Evolutionary conservation across 257 asterid genomes (phyloP).

Genomic region (Echites panduratus): DNA sequence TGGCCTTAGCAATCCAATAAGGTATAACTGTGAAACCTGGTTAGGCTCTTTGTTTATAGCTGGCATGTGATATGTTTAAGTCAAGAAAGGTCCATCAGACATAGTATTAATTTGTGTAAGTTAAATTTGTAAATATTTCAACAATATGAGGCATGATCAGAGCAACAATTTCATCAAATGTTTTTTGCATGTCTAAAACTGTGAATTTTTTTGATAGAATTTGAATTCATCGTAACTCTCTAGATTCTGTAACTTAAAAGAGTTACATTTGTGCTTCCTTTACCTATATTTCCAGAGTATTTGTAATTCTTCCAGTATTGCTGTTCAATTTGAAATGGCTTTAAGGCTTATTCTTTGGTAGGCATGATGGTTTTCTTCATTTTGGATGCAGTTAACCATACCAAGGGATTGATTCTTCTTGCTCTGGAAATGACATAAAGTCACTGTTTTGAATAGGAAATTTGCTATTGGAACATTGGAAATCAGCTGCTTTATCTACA

Average conservation of each 20-base stretch:
- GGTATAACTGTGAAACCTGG: not conserved
- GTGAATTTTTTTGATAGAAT: not conserved
- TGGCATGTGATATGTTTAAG: not conserved
- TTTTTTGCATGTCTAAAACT: not conserved
- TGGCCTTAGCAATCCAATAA: not conserved
- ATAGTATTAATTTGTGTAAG: not conserved
- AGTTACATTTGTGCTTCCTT: not conserved
- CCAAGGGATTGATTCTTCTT: not conserved
- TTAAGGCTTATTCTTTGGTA: no score
- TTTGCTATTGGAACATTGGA: conserved; percentile 76
- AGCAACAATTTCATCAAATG: not conserved
- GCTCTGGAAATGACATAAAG: conserved; percentile 10
- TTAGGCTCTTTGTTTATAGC: not conserved
- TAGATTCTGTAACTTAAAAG: not conserved
- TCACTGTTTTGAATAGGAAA: conserved; percentile 44
- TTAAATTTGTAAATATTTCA: not conserved
- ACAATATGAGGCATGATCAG: not conserved
- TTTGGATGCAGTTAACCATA: not conserved
- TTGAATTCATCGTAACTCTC: not conserved
- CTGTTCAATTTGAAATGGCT: not conserved
- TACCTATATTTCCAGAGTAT: not conserved
- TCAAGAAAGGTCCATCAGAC: not conserved
- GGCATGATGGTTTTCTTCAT: not conserved
- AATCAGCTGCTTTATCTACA: conserved; percentile 56
- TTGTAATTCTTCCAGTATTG: not conserved